phyloP scores from a whole-genome alignment of 169 alveolate species.

The Eimeria falciformis region DNA sequence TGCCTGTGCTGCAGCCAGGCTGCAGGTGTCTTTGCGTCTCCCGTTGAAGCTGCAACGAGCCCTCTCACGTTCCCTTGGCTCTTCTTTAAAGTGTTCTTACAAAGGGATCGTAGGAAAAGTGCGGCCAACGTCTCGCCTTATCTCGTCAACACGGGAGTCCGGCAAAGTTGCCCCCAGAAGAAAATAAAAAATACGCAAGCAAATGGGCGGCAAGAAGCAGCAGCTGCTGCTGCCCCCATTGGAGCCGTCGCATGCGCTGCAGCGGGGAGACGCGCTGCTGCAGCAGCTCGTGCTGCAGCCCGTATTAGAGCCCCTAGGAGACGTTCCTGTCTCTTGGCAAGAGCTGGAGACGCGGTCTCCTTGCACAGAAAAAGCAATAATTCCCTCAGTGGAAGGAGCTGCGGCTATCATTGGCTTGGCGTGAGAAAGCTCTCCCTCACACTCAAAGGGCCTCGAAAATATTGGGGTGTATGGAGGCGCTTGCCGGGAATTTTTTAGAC shows the following conservation, averaged over 20 bases:
- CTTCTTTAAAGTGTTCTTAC: not conserved
- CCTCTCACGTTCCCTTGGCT: too few species aligned
- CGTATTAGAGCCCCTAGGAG: not conserved
- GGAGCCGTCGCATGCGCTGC: not conserved
- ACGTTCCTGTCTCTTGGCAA: too few species aligned
- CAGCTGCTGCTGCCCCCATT: not conserved
- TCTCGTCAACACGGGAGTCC: constrained; percentile 39
- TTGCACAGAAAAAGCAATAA: too few species aligned
- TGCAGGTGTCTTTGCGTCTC: not conserved
- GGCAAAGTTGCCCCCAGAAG: not conserved
- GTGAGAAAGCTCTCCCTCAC: not conserved
- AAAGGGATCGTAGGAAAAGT: constrained; percentile 58
- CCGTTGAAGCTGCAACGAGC: not conserved
- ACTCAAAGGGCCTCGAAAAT: not conserved
- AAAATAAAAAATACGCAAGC: not conserved
- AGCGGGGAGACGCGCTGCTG: not conserved
- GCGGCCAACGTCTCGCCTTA: constrained; percentile 57
- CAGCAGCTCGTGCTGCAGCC: not conserved
- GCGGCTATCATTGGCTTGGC: not conserved
- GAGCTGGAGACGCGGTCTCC: too few species aligned
- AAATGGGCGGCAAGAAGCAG: constrained; percentile 20
- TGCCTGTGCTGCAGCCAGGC: too few species aligned
- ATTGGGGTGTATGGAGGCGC: not conserved
- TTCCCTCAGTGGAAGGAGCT: too few species aligned
- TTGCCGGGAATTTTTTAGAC: not conserved